Base-by-base conservation (phyloP, 768 basidiomycete species). In the Paxillus involutus region DNA sequence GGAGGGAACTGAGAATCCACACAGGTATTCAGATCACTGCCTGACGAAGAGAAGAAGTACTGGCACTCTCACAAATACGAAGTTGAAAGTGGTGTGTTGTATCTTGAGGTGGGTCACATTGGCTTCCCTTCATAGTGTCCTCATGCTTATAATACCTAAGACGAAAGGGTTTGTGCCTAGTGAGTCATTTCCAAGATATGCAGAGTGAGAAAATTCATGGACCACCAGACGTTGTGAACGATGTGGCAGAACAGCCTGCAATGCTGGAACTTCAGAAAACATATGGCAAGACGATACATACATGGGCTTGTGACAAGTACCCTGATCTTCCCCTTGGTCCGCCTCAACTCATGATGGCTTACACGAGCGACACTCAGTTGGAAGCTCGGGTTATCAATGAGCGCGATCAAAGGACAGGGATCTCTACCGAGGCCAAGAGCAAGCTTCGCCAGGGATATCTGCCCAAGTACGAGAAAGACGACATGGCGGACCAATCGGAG, bases 41-140 rank as follows among this genome's bases (percentile, higher is more conserved):
- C 75, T 4, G 60, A 68, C 29, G 76, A 78, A 24, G 79, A 80
- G 68, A 75, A 77, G 60, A 74, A 67, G 59, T 79, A 74, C 51
- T 81, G 80, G 81, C 81, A 82, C 60, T 78, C 76, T 13, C 81
- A 82, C 58, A 75, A 79, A 56, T 77, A 75, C 50, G 77, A 78
- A 61, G 76, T 73, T 26, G 73, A 72, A 54, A 73, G 67, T 49
- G 69, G 73, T 10, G 37, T 68, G 5, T 59, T 75, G 30, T 69
- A 71, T 51, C 55, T 76, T 4, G 60, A 68, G 36, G 66, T 70
- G 26, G 7, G 62, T 53, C 21, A 19, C 11, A 7, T 32, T 43
- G 21, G 1, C 5, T 8, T 49, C 11, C 3, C 19, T 10, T 47
- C 13, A 41, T 14, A 24, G 10, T 21, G 21, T 35, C n/a, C 47